Base-by-base conservation (phyloP, 164 flowering plant species). In the Litsea cubeba region DNA sequence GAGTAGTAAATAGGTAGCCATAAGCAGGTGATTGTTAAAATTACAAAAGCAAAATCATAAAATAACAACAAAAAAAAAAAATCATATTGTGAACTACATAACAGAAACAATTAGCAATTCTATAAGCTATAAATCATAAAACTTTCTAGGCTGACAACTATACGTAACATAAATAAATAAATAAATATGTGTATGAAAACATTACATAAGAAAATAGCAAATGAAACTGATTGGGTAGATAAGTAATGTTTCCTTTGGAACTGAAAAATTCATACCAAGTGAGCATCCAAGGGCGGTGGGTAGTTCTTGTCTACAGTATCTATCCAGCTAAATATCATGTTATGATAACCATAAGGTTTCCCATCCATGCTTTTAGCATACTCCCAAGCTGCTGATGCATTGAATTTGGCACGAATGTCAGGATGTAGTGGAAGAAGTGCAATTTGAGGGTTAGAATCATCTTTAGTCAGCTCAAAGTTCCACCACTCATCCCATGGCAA, bases 401-500 rank as follows among this genome's bases (percentile, higher is more conserved):
- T 94, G 62, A 96, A 94, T 84, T 87, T 94, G 75, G 97, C 95
- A 64, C 97, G 88, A 23, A 87, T 50, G 64, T 90, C 88, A 67
- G 97, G 98, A 85, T 85, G 97, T 86, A 96, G 78, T 51, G 98
- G 98, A 78, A 96, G 95, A 78, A 96, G 75, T 40, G 99, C 97
- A 78, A 96, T 91, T 12, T 96, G 99, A 35, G 99, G 95, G 85
- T 96, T 91, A 60, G 97, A 76, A 72, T 93, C 93, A 81, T 96
- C 99, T 80, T 91, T 88, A 30, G 84, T 90, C 79, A 89, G 80
- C 86, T 90, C 95, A 81, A 84, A 92, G 0, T 91, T 85, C 99
- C 99, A 96, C 99, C 99, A 96, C 70, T 96, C 98, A 14, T 96
- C 95, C 99, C 99, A 96, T 72, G 98, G 89, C 79, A 96, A 65